Evolutionary conservation across 192 early-diverging fungal genomes (phyloP).

Genomic region (Geosiphon pyriformis): DNA sequence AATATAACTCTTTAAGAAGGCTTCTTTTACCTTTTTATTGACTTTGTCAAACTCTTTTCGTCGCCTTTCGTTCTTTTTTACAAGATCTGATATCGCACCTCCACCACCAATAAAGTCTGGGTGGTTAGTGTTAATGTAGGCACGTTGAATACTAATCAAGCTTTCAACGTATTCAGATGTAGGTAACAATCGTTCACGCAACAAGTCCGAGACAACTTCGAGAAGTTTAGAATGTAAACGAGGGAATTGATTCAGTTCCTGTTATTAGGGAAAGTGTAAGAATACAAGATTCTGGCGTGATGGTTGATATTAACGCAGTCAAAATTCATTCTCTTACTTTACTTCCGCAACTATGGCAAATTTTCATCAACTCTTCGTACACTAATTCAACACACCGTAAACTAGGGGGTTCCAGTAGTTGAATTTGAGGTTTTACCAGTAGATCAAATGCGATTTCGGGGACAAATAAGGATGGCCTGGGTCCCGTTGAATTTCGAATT

Average conservation of each 20-base stretch:
- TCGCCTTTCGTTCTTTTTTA: conserved; percentile 61
- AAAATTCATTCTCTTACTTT: too few relatives aligned
- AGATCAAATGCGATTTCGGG: conserved; percentile 83
- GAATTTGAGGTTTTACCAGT: conserved; percentile 76
- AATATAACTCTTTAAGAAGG: too few relatives aligned
- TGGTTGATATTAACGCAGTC: too few relatives aligned
- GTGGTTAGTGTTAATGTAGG: conserved; percentile 84
- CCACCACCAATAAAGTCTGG: conserved; percentile 79
- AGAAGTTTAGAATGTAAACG: conserved; percentile 65
- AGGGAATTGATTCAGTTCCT: conserved; percentile 74
- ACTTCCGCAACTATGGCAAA: conserved; percentile 70
- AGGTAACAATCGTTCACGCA: conserved; percentile 68
- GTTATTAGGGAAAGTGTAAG: too few relatives aligned
- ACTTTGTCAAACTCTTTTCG: conserved; percentile 43
- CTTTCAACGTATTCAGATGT: conserved; percentile 73
- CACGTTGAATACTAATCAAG: conserved; percentile 73
- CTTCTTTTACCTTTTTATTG: conserved; percentile 21
- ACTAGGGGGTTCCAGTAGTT: conserved; percentile 65
- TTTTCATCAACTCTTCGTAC: conserved; percentile 78
- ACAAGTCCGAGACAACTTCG: conserved; percentile 72
- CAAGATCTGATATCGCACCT: conserved; percentile 65
- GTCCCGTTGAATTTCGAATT: conserved; percentile 79
- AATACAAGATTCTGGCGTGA: too few relatives aligned
- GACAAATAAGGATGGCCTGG: conserved; percentile 74
- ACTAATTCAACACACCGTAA: conserved; percentile 76